Evolutionary conservation across 371 early-diverging fungal species (phyloP), one percentile per base, ranked within the genome.

Genomic region (Apophysomyces elegans): DNA sequence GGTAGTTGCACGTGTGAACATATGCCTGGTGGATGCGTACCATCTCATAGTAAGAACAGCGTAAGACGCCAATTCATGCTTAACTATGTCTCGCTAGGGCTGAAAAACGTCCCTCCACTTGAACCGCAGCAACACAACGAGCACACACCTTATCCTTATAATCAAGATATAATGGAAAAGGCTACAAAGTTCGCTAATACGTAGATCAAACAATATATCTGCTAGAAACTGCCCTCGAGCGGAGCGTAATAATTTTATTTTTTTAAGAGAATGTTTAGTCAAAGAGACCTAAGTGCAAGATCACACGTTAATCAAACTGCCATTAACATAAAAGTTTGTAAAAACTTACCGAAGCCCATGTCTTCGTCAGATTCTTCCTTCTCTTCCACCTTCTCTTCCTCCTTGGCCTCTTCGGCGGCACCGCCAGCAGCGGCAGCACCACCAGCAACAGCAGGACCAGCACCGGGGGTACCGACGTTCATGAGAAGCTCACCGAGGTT

Each of bases 331-430:
- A 9, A 5, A 32, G 4, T n/a, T 11, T 11, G 32, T n/a, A 37
- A n/a, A 7, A 38, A 58, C 58, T 50, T 50, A 50, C 54, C 54
- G 54, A 50, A 50, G 54, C 54, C 54, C 54, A 58, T 94, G 75
- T 93, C 95, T 36, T 92, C 95, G 76, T 95, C 96, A 66, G 94
- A 93, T 84, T 94, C 94, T 79, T 94, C 95, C 82, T 88, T 88
- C 73, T 88, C 91, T 75, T 88, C 90, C 67, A 84, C 92, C 83
- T 88, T 85, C 77, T 84, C 75, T 75, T 75, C 76, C 58, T 73
- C 75, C 60, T 74, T 76, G 62, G 79, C 78, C 61, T 80, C 85
- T 68, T 83, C 82, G 71, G 78, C 69, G 72, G 81, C 82, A 76
- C 87, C 86, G 68, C 71, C 88, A 63, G 83, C 80, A 63, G 80